These are phyloP conservation scores for Blastobotrys raffinosifermentans DNA, from an alignment of 1,139 yeast genomes.

Conservation along the genomic window DNA sequence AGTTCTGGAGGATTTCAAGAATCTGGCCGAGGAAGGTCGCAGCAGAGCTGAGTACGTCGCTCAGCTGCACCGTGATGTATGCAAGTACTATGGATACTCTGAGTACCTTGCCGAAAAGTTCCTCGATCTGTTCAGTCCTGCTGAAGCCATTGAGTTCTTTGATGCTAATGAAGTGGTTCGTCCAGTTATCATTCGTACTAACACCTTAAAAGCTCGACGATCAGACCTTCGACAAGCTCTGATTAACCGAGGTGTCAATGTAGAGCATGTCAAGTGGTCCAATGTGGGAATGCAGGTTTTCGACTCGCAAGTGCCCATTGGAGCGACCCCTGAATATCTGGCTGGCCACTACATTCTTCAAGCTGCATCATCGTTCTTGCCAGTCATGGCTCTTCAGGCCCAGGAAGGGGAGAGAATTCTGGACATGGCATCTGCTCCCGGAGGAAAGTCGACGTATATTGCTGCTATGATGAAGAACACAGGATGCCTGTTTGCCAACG, in stretches of 20 bases:
- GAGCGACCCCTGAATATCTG: slow-evolving; percentile 98
- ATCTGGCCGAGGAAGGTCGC: slow-evolving; percentile 76
- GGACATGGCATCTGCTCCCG: slow-evolving; percentile 99
- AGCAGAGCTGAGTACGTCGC: slow-evolving; percentile 76
- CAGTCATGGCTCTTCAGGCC: slow-evolving; percentile 96
- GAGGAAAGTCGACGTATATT: slow-evolving; percentile 96
- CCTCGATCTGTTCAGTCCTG: slow-evolving; percentile 83
- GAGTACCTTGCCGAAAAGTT: slow-evolving; percentile 89
- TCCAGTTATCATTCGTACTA: slow-evolving; percentile 94
- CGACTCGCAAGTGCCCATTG: slow-evolving; percentile 97
- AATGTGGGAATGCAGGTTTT: slow-evolving; percentile 95
- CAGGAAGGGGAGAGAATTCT: slow-evolving; percentile 91
- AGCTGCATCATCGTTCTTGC: slow-evolving; percentile 96
- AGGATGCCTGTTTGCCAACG: slow-evolving; percentile 96
- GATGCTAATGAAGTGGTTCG: slow-evolving; percentile 97
- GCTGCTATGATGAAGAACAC: slow-evolving; percentile 97
- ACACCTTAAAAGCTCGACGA: slow-evolving; percentile 89
- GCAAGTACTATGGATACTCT: slow-evolving; percentile 96
- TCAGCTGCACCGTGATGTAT: slow-evolving; percentile 75
- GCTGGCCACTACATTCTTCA: slow-evolving; percentile 97
- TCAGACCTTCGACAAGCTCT: slow-evolving; percentile 93
- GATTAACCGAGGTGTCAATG: slow-evolving; percentile 93
- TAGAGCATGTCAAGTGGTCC: slow-evolving; percentile 96
- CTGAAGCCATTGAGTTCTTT: slow-evolving; percentile 96
- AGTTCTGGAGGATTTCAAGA: slow-evolving; percentile 89